Percentiles rank a stretch among this genome's conserved stretches.
phyloP scores from a whole-genome alignment of 2,329 filamentous ascomycete species.

The Colletotrichum limetticola region DNA sequence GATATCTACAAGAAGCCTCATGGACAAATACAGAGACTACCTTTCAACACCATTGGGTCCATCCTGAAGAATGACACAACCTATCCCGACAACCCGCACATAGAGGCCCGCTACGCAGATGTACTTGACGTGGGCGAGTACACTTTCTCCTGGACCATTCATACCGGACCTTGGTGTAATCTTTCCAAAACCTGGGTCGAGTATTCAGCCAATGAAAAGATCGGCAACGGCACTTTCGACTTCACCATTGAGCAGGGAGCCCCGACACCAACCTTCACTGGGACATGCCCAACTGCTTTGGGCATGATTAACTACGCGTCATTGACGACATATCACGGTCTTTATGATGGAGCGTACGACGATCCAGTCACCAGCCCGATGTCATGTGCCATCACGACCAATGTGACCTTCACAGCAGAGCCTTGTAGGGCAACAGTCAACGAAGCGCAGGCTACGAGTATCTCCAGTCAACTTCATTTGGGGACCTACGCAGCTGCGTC shows the following conservation, averaged over 20 bases:
- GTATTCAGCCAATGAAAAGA: neutral
- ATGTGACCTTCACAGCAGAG: slow-evolving; percentile 1
- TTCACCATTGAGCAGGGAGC: neutral
- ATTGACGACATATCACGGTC: slow-evolving; percentile 12
- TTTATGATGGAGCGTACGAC: neutral
- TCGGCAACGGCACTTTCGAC: slow-evolving; percentile 10
- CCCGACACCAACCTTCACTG: slow-evolving; percentile 17
- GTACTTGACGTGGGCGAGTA: slow-evolving; percentile 2
- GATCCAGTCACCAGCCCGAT: neutral
- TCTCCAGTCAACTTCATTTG: slow-evolving; percentile 15
- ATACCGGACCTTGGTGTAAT: slow-evolving; percentile 2
- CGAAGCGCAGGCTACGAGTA: slow-evolving; percentile 13
- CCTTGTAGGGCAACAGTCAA: slow-evolving; percentile 8
- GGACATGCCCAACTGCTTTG: slow-evolving; percentile 6
- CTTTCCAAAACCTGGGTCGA: neutral
- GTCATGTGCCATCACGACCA: slow-evolving; percentile 8
- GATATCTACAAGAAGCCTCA: slow-evolving; percentile 5
- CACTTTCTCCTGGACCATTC: slow-evolving; percentile 5
- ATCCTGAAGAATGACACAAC: slow-evolving; percentile 1
- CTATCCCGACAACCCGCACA: neutral
- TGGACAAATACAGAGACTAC: neutral
- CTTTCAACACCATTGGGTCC: slow-evolving; percentile 1
- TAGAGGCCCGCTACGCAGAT: neutral
- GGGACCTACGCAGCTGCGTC: slow-evolving; percentile 37
- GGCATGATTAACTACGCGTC: slow-evolving; percentile 1